Evolutionary conservation across 2,329 filamentous ascomycete genomes (phyloP), one percentile per base, ranked within the genome.

Genomic region (Stenocarpella maydis): DNA sequence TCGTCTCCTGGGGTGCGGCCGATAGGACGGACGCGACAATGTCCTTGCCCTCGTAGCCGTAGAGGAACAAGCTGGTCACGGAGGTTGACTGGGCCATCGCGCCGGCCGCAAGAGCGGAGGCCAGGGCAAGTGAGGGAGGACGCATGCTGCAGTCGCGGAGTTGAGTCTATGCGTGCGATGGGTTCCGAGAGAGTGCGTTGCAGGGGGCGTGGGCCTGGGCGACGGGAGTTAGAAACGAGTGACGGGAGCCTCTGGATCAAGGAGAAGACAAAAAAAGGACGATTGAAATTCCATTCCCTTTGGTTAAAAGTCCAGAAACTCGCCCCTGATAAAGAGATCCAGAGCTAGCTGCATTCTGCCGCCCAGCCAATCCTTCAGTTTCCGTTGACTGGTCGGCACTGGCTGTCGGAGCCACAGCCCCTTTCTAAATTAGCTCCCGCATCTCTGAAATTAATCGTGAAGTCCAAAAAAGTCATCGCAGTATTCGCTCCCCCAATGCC

Each of bases 61-160:
- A 69, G 21, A 71, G 70, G 21, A 64, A 67, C 24, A 71, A 21
- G 55, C 70, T 71, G 9, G 67, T 69, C 21, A 71, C 63, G 8
- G 70, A 67, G 2, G 67, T 71, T 24, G 69, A 66, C 53, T 71
- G 70, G 7, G 70, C 67, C 24, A 45, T 37, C 3, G 67, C 31
- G 31, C 43, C 45, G 8, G 54, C 67, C 43, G 26, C 63, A 26
- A 71, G 43, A n/a, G 63, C 64, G 49, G 61, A 39, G 12, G 58
- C 49, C 19, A 55, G 15, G 21, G 41, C 26, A 28, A 71, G 24
- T 2, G 45, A 58, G 24, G 53, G 67, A n/a, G 68, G 17, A 14
- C 39, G 47, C 64, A 67, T 67, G 43, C 3, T 67, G 15, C 26
- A 10, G 1, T 47, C 26, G 24, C 34, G 45, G 1, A 1, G 14